Evolutionary conservation across 441 rosid genomes (phyloP).

Genomic region (Adansonia madagascariensis): DNA sequence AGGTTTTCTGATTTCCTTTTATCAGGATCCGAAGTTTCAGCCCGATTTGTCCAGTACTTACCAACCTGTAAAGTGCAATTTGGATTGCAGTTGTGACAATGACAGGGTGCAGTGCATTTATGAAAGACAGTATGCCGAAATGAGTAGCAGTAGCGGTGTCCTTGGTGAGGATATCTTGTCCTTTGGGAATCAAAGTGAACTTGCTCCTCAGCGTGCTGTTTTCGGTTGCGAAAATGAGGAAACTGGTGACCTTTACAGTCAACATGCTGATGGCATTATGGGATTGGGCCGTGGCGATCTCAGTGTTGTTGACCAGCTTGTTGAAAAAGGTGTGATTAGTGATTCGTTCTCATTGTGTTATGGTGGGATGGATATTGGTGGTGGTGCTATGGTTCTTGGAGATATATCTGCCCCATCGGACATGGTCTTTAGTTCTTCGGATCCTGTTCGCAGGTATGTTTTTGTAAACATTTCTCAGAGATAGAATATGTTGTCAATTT

Average conservation of each 20-base stretch:
- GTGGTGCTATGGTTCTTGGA: slow-evolving; percentile 97
- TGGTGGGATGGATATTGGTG: slow-evolving; percentile 94
- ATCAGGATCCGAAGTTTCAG: slow-evolving; percentile 82
- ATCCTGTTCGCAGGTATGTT: slow-evolving; percentile 86
- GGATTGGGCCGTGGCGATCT: slow-evolving; percentile 91
- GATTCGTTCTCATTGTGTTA: slow-evolving; percentile 89
- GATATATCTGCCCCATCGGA: slow-evolving; percentile 65
- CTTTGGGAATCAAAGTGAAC: slow-evolving; percentile 79
- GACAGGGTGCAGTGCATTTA: slow-evolving; percentile 67
- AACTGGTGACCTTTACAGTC: slow-evolving; percentile 90
- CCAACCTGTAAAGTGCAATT: slow-evolving; percentile 70
- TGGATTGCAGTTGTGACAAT: slow-evolving; percentile 73
- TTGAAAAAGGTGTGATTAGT: slow-evolving; percentile 69
- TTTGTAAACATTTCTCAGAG: slow-evolving; percentile 33
- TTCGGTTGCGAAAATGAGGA: slow-evolving; percentile 91
- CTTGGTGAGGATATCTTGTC: slow-evolving; percentile 82
- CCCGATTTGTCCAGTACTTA: slow-evolving; percentile 83
- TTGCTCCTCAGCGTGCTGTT: slow-evolving; percentile 73
- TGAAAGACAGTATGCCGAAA: slow-evolving; percentile 90
- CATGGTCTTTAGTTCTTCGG: slow-evolving; percentile 71
- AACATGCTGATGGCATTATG: slow-evolving; percentile 93
- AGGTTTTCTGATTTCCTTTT: slow-evolving; percentile 15
- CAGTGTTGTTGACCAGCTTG: slow-evolving; percentile 87
- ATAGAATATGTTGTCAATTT: slow-evolving; percentile 38
- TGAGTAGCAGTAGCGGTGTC: slow-evolving; percentile 89